Conservation (phyloP, 331 rosid species). For the Phaseolus coccineus region DNA sequence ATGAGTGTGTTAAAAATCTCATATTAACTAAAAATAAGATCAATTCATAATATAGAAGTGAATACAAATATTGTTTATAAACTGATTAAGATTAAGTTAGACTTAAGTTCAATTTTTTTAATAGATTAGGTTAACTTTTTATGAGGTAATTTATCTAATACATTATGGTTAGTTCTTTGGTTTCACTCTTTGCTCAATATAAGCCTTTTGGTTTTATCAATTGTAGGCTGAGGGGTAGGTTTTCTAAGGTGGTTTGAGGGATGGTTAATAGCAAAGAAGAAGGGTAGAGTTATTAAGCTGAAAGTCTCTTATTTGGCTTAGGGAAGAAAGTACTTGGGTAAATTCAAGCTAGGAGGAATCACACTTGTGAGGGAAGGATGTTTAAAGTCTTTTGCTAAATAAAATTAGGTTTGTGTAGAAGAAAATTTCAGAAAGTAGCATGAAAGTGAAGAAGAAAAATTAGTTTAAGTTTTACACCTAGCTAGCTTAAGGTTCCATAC, state of each 20-base stretch:
- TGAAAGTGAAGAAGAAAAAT: constrained; percentile 15
- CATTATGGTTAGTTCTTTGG: not conserved
- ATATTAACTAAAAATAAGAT: no score
- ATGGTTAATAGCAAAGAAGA: no score
- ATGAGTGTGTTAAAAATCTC: no score
- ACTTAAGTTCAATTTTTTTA: no score
- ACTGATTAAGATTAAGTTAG: no score
- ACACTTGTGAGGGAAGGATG: constrained; percentile 11
- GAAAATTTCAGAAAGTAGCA: not conserved
- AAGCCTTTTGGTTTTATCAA: not conserved
- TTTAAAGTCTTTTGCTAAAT: not conserved
- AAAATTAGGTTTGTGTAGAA: not conserved
- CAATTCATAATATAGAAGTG: no score
- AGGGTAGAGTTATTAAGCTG: no score
- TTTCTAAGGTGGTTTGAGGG: not conserved
- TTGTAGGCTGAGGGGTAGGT: constrained; percentile 1
- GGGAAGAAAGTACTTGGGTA: not conserved
- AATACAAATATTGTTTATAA: no score
- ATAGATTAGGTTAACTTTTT: not conserved
- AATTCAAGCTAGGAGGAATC: not conserved
- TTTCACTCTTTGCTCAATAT: not conserved
- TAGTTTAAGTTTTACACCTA: not conserved
- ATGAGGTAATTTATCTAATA: not conserved
- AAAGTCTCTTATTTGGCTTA: no score
- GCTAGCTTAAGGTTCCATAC: not conserved